phyloP scores from a whole-genome alignment of 176 grass and related monocot species.

The Eleusine indica region DNA sequence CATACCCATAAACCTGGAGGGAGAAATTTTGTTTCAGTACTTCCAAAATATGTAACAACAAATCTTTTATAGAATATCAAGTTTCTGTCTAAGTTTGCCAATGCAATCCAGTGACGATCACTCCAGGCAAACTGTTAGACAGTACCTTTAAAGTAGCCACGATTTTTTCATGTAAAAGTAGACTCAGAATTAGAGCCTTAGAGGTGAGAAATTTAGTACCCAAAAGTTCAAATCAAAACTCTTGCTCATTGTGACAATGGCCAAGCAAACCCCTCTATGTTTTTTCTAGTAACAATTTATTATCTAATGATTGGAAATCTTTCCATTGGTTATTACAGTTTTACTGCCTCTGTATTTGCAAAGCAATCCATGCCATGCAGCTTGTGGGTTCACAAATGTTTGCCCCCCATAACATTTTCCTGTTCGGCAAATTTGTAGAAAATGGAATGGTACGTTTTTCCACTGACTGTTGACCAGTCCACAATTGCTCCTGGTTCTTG shows the following conservation, averaged over 20 bases:
- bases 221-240: background rate
- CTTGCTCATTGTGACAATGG: background rate
- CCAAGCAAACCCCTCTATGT: background rate
- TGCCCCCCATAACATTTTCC: no score
- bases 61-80: background rate
- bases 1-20: conserved; percentile 47
- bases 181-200: background rate
- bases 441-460: no score
- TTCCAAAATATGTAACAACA: background rate
- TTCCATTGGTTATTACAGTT: background rate
- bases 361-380: background rate
- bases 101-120: conserved; percentile 10
- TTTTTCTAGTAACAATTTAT: conserved; percentile 6
- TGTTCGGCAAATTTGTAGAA: no score
- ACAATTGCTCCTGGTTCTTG: no score
- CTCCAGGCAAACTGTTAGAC: conserved; percentile 15
- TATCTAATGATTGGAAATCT: background rate
- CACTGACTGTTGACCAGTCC: no score
- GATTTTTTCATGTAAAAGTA: background rate
- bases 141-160: conserved; percentile 18
- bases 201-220: background rate
- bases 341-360: background rate
- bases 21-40: background rate
- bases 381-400: no score
- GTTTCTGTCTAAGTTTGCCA: conserved; percentile 3